Conservation (phyloP, 352 stramenopile species). For the Blastocystis sp. region DNA sequence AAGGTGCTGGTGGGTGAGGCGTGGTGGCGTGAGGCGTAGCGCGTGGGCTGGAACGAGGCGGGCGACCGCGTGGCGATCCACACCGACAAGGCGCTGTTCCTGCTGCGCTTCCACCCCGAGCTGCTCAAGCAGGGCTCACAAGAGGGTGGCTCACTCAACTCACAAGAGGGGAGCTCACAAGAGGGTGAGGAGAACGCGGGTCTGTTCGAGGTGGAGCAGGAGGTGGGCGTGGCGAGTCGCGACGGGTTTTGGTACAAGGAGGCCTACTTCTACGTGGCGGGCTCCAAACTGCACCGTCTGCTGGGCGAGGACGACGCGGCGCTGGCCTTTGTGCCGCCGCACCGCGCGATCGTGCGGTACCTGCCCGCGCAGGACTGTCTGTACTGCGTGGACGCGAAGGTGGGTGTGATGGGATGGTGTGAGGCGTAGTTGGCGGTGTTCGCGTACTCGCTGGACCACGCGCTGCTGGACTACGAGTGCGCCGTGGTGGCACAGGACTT, state of each 20-base stretch:
- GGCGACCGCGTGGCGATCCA: slow-evolving; percentile 91
- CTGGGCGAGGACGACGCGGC: slow-evolving; percentile 86
- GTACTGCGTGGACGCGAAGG: slow-evolving; percentile 92
- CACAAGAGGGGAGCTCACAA: slow-evolving; percentile 72
- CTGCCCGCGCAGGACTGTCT: slow-evolving; percentile 93
- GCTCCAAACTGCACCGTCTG: slow-evolving; percentile 95
- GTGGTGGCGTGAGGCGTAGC: slow-evolving; percentile 74
- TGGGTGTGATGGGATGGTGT: not conserved
- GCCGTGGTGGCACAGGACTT: slow-evolving; percentile 96
- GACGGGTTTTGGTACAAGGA: slow-evolving; percentile 85
- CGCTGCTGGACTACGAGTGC: slow-evolving; percentile 97
- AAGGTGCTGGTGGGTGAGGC: not conserved
- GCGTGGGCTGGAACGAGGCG: slow-evolving; percentile 93
- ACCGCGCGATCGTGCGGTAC: slow-evolving; percentile 94
- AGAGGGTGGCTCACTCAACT: slow-evolving; percentile 24
- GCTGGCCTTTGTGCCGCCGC: slow-evolving; percentile 86
- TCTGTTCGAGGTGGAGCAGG: slow-evolving; percentile 90
- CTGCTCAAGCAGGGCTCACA: slow-evolving; percentile 73
- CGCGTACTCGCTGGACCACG: slow-evolving; percentile 82
- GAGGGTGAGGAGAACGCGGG: slow-evolving; percentile 88
- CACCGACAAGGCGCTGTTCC: slow-evolving; percentile 88
- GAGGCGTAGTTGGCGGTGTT: slow-evolving; percentile 82
- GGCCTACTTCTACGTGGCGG: slow-evolving; percentile 78
- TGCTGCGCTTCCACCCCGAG: slow-evolving; percentile 76
- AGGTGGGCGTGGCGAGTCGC: slow-evolving; percentile 89